These are phyloP conservation scores for Boletus semigastroideus DNA, from an alignment of 1,284 basidiomycete genomes.

Conservation along the genomic window DNA sequence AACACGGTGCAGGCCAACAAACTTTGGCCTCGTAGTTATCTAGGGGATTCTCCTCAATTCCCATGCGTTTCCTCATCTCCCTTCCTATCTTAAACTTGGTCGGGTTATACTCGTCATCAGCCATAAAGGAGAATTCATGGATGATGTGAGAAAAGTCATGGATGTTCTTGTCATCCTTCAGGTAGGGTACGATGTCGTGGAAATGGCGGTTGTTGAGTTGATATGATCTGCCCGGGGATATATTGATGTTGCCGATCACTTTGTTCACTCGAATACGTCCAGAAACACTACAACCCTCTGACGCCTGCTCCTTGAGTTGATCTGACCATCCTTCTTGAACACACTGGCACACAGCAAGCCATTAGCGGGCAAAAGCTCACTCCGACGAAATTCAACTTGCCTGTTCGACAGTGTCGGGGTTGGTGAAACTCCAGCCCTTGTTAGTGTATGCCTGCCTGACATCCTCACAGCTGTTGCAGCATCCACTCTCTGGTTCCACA, in stretches of 20 bases:
- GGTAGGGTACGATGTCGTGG: constrained; percentile 95
- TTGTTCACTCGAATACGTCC: constrained; percentile 96
- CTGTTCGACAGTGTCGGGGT: constrained; percentile 92
- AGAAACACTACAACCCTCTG: constrained; percentile 92
- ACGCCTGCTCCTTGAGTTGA: constrained; percentile 87
- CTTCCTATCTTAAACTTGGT: constrained; percentile 60
- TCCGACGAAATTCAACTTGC: constrained; percentile 44
- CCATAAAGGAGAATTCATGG: constrained; percentile 80
- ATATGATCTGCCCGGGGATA: constrained; percentile 92
- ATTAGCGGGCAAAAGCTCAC: constrained; percentile 1
- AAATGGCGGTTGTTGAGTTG: constrained; percentile 82
- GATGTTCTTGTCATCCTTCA: constrained; percentile 81
- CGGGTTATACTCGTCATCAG: constrained; percentile 76
- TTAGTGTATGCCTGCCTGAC: constrained; percentile 90
- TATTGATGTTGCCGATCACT: constrained; percentile 89
- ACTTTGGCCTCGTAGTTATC: constrained; percentile 70
- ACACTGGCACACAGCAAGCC: constrained; percentile 57
- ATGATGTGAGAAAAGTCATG: constrained; percentile 95
- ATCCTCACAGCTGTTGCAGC: constrained; percentile 96
- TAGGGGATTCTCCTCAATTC: constrained; percentile 78
- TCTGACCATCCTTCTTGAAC: constrained; percentile 94
- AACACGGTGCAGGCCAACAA: constrained; percentile 19
- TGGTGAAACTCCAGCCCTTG: constrained; percentile 92
- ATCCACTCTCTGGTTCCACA: constrained; percentile 74
- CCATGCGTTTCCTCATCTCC: constrained; percentile 75